A percentile compares a stretch with the other conserved stretches of the same genome.
These are phyloP conservation scores for Botrytis fragariae DNA, from an alignment of 2,329 filamentous ascomycete species.

Conservation along the genomic window DNA sequence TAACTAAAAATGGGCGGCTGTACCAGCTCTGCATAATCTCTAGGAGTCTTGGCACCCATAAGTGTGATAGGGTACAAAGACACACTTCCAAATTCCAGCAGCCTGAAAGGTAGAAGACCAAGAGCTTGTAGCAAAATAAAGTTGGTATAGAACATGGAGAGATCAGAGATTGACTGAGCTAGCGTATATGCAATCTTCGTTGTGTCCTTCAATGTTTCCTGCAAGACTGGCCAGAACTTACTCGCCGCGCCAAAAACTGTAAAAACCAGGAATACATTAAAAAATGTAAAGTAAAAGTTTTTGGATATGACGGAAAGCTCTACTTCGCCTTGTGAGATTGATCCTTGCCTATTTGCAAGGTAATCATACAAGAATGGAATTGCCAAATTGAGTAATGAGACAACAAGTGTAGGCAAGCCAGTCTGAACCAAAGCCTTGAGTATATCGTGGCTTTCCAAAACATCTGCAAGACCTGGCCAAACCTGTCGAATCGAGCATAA, in stretches of 20 bases:
- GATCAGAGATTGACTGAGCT: conserved; percentile 68
- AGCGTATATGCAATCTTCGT: conserved; percentile 73
- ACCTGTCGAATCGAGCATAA: conserved; percentile 75
- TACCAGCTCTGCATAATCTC: conserved; percentile 80
- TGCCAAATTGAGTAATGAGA: conserved; percentile 82
- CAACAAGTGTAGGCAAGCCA: conserved; percentile 77
- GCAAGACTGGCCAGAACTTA: conserved; percentile 69
- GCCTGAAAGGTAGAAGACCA: conserved; percentile 88
- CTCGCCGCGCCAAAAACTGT: conserved; percentile 81
- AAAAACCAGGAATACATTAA: conserved; percentile 97
- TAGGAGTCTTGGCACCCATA: conserved; percentile 78
- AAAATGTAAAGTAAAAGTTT: conserved; percentile 99
- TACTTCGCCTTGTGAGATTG: conserved; percentile 91
- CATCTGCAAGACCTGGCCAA: conserved; percentile 65
- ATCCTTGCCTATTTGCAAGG: conserved; percentile 86
- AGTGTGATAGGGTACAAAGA: conserved; percentile 77
- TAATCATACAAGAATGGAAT: conserved; percentile 95
- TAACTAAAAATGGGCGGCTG: conserved; percentile 89
- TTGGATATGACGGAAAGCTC: conserved; percentile 95
- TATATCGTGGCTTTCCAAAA: conserved; percentile 66
- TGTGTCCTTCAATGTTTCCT: conserved; percentile 74
- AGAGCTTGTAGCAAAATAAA: conserved; percentile 91
- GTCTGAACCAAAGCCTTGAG: conserved; percentile 78
- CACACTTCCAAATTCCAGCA: conserved; percentile 86
- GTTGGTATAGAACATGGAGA: conserved; percentile 86